Conservation (phyloP, 495 filamentous ascomycete species). For the Podospora tetraspora region DNA sequence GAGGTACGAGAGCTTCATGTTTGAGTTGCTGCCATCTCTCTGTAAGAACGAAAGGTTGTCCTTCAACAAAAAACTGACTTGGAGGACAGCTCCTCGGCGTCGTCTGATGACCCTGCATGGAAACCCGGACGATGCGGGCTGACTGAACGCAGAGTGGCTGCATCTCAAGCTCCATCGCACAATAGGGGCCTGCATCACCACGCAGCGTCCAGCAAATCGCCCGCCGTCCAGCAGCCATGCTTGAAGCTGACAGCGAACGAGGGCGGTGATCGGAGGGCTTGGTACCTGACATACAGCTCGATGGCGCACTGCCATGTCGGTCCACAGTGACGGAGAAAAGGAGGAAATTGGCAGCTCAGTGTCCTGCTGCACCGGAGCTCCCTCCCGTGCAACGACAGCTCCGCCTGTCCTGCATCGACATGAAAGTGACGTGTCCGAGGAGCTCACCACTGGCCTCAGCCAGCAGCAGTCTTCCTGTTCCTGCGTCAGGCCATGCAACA, state of each 20-base stretch:
- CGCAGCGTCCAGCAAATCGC: conserved; percentile 4
- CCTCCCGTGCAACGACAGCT: background rate
- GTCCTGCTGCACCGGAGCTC: background rate
- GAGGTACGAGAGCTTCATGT: background rate
- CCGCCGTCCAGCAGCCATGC: background rate
- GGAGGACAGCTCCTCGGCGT: background rate
- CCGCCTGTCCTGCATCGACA: background rate
- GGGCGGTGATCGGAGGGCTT: background rate
- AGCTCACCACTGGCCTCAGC: background rate
- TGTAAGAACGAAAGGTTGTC: background rate
- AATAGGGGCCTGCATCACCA: conserved; percentile 13
- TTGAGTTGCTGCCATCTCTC: background rate
- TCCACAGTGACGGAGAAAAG: conserved; percentile 1
- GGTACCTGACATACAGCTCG: conserved; percentile 9
- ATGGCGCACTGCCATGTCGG: background rate
- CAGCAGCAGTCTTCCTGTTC: conserved; percentile 16
- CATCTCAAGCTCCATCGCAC: conserved; percentile 2
- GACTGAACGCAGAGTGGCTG: conserved; percentile 6
- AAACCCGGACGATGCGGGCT: conserved; percentile 4
- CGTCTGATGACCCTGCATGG: background rate
- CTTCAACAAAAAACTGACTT: background rate
- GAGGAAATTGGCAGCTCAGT: background rate
- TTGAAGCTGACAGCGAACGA: background rate
- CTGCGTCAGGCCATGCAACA: conserved; percentile 26
- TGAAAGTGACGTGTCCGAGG: conserved; percentile 8